These are phyloP conservation scores for Zygotorulaspora chibaensis DNA, from an alignment of 805 yeast genomes.

Conservation along the genomic window DNA sequence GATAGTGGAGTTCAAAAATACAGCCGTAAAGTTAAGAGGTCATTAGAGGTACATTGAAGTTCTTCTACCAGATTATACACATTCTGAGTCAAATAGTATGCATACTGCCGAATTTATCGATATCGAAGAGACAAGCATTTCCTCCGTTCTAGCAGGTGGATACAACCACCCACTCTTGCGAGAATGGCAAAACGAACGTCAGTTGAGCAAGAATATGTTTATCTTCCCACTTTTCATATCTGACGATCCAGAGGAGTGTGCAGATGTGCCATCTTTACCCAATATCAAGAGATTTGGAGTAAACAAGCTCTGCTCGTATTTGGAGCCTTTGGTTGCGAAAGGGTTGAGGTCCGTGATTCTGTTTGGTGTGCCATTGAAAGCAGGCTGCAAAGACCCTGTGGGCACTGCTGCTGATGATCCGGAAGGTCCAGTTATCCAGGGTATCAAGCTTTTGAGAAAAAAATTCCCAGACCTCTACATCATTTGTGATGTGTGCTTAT, in stretches of 20 bases:
- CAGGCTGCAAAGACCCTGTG: constrained; percentile 67
- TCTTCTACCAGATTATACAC: neutral
- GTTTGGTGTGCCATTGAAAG: constrained; percentile 84
- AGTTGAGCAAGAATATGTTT: constrained; percentile 80
- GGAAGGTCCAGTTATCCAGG: constrained; percentile 85
- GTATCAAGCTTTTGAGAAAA: constrained; percentile 58
- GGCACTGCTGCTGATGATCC: constrained; percentile 96
- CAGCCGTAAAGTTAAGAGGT: neutral
- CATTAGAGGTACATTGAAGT: neutral
- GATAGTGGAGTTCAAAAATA: no score
- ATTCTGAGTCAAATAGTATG: constrained; percentile 31
- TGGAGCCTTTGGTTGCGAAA: constrained; percentile 62
- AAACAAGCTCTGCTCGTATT: constrained; percentile 70
- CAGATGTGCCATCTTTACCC: constrained; percentile 72
- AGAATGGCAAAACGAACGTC: constrained; percentile 87
- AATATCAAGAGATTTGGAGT: constrained; percentile 84
- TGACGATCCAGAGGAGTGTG: constrained; percentile 76
- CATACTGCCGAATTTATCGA: constrained; percentile 72
- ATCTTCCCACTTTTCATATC: constrained; percentile 88
- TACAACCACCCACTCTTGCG: constrained; percentile 86
- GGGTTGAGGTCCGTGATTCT: constrained; percentile 83
- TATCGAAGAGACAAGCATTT: constrained; percentile 52
- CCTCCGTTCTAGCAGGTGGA: constrained; percentile 87
- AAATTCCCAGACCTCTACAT: constrained; percentile 80
- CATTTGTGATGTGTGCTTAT: constrained; percentile 91